Percentiles rank a stretch among this genome's conserved stretches.
These are phyloP conservation scores for Fusarium sambucinum DNA, from an alignment of 2,329 filamentous ascomycete genomes.

Conservation along the genomic window DNA sequence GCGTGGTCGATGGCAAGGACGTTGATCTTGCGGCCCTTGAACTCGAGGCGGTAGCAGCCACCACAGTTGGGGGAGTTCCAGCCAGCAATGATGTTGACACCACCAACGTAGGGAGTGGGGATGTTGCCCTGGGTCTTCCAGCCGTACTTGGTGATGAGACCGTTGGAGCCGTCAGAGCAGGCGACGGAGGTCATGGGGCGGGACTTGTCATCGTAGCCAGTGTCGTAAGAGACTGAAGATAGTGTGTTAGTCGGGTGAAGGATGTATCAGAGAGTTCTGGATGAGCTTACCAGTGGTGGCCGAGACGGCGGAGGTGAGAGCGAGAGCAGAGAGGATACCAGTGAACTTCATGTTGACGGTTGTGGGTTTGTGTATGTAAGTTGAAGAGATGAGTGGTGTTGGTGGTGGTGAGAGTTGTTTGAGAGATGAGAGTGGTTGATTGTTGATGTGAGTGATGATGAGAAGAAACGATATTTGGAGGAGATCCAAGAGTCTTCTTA, in stretches of 20 bases:
- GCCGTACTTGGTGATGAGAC: constrained; percentile 71
- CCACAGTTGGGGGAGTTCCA: constrained; percentile 71
- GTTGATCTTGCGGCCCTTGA: constrained; percentile 63
- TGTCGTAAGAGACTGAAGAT: constrained; percentile 74
- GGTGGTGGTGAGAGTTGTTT: constrained; percentile 26
- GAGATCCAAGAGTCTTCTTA: constrained; percentile 39
- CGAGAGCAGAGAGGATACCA: constrained; percentile 55
- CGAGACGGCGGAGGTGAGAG: constrained; percentile 53
- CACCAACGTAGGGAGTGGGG: constrained; percentile 67
- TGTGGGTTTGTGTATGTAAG: constrained; percentile 29
- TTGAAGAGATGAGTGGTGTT: constrained; percentile 9
- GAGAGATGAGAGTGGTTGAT: constrained; percentile 27
- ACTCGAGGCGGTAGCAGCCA: constrained; percentile 68
- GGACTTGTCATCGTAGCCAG: constrained; percentile 72
- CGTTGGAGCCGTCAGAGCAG: constrained; percentile 77
- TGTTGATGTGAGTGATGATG: constrained; percentile 34
- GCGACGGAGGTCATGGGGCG: constrained; percentile 69
- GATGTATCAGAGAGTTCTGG: neutral
- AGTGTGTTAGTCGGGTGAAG: constrained; percentile 32
- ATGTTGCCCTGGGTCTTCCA: constrained; percentile 68
- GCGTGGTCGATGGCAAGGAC: constrained; percentile 68
- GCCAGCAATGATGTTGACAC: constrained; percentile 61
- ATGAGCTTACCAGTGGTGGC: constrained; percentile 52
- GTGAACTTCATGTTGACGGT: constrained; percentile 59
- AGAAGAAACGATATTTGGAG: constrained; percentile 17